Evolutionary conservation across 495 filamentous ascomycete species (phyloP).

Genomic region (Aspergillus baeticus): DNA sequence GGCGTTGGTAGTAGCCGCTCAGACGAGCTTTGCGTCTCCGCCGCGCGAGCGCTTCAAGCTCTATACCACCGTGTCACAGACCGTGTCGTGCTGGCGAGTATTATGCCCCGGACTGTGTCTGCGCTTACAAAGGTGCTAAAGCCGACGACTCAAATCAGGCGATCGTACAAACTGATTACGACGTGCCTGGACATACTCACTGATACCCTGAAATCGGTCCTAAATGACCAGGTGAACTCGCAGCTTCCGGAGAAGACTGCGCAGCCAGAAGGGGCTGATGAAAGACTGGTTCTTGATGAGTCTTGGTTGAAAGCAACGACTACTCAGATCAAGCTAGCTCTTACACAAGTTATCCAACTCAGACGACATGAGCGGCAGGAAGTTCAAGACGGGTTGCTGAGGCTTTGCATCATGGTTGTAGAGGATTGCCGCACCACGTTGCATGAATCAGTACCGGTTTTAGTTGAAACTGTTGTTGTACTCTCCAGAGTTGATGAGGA

Average conservation of each 20-base stretch:
- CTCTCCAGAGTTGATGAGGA: slow-evolving; percentile 57
- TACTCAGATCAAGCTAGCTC: slow-evolving; percentile 79
- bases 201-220: slow-evolving; percentile 56
- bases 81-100: slow-evolving; percentile 69
- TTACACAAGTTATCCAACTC: slow-evolving; percentile 74
- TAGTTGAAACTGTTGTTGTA: slow-evolving; percentile 79
- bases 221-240: slow-evolving; percentile 55
- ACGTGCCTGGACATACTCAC: slow-evolving; percentile 59
- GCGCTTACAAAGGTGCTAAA: slow-evolving; percentile 72
- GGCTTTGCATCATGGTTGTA: slow-evolving; percentile 69
- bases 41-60: slow-evolving; percentile 60
- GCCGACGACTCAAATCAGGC: slow-evolving; percentile 61
- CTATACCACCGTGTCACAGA: slow-evolving; percentile 65
- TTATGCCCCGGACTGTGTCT: slow-evolving; percentile 88
- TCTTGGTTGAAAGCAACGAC: slow-evolving; percentile 83
- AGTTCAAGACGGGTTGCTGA: slow-evolving; percentile 65
- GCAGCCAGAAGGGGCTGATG: slow-evolving; percentile 31
- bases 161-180: slow-evolving; percentile 63
- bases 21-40: slow-evolving; percentile 62
- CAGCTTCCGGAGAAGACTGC: slow-evolving; percentile 15
- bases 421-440: slow-evolving; percentile 77
- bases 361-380: slow-evolving; percentile 72
- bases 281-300: slow-evolving; percentile 39
- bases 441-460: slow-evolving; percentile 61
- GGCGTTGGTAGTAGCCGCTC: slow-evolving; percentile 60